Evolutionary conservation across 257 asterid genomes (phyloP).

Genomic region (Primulina tabacum): DNA sequence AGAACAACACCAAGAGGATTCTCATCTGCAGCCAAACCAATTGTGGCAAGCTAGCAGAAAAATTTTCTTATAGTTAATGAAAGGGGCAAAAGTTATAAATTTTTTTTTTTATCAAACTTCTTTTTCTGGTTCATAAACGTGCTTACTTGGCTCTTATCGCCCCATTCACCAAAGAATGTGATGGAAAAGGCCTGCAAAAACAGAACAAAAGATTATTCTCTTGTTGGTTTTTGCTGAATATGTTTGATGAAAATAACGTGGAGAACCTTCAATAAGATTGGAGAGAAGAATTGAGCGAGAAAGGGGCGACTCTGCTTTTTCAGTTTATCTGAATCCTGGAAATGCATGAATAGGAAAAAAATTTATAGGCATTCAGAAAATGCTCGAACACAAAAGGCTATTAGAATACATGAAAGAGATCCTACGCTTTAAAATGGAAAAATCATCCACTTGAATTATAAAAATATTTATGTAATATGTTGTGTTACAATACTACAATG

Average conservation of each 20-base stretch:
- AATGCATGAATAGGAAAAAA: slow-evolving; percentile 1
- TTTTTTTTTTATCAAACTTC: no score
- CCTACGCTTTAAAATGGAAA: neutral
- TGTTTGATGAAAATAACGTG: slow-evolving; percentile 16
- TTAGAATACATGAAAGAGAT: neutral
- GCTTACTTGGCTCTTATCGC: slow-evolving; percentile 94
- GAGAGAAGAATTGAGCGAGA: slow-evolving; percentile 84
- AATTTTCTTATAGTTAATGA: slow-evolving; percentile 12
- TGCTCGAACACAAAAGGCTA: slow-evolving; percentile 5
- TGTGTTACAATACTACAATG: neutral
- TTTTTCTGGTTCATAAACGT: neutral
- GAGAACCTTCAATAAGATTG: slow-evolving; percentile 82
- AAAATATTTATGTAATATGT: neutral
- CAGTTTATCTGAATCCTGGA: slow-evolving; percentile 67
- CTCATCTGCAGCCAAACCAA: slow-evolving; percentile 99
- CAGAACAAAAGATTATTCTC: slow-evolving; percentile 10
- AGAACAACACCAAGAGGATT: slow-evolving; percentile 98
- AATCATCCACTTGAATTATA: neutral
- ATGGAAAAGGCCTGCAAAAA: slow-evolving; percentile 86
- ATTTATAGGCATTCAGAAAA: slow-evolving; percentile 3
- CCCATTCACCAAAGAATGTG: slow-evolving; percentile 99
- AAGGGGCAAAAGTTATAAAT: slow-evolving; percentile 3
- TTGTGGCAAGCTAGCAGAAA: slow-evolving; percentile 77
- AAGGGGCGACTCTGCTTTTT: slow-evolving; percentile 77
- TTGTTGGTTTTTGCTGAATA: slow-evolving; percentile 22